These are phyloP conservation scores for Candida quercuum DNA, from an alignment of 805 yeast genomes.

Conservation along the genomic window DNA sequence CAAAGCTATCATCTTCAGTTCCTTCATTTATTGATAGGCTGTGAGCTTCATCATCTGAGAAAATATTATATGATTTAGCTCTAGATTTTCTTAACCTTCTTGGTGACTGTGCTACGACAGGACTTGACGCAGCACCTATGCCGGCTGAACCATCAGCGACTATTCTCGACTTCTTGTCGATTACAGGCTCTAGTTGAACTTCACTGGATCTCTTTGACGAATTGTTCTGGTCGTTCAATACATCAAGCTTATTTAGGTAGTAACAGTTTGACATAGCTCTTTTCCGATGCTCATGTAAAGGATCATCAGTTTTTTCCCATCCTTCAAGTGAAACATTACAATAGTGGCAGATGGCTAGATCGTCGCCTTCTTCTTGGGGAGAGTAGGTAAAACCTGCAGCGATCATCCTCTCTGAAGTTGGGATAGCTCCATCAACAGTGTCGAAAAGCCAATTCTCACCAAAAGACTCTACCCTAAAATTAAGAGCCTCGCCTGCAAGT, in stretches of 20 bases:
- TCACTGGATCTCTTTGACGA: constrained; percentile 1
- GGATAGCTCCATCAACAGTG: constrained; percentile 30
- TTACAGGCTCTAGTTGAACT: neutral
- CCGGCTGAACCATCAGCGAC: neutral
- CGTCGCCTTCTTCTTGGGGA: constrained; percentile 44
- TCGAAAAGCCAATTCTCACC: constrained; percentile 42
- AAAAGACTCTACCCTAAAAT: constrained; percentile 36
- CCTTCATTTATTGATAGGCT: neutral
- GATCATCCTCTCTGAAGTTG: constrained; percentile 39
- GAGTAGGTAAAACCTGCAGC: constrained; percentile 61
- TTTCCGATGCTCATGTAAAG: constrained; percentile 50
- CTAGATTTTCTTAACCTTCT: neutral
- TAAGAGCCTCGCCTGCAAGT: constrained; percentile 22
- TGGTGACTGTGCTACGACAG: neutral
- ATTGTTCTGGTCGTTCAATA: neutral
- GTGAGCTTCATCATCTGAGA: neutral
- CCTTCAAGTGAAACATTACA: constrained; percentile 64
- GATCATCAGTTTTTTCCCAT: constrained; percentile 67
- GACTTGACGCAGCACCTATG: neutral
- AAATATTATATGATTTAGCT: neutral
- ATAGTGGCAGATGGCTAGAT: constrained; percentile 55
- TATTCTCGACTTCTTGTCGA: neutral
- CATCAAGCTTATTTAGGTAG: constrained; percentile 15
- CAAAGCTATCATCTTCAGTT: constrained; percentile 17
- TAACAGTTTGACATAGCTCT: constrained; percentile 35